A percentile compares a stretch with the other conserved stretches of the same genome.
phyloP scores from a whole-genome alignment of 2,329 filamentous ascomycete genomes.

The Diaporthe vexans region DNA sequence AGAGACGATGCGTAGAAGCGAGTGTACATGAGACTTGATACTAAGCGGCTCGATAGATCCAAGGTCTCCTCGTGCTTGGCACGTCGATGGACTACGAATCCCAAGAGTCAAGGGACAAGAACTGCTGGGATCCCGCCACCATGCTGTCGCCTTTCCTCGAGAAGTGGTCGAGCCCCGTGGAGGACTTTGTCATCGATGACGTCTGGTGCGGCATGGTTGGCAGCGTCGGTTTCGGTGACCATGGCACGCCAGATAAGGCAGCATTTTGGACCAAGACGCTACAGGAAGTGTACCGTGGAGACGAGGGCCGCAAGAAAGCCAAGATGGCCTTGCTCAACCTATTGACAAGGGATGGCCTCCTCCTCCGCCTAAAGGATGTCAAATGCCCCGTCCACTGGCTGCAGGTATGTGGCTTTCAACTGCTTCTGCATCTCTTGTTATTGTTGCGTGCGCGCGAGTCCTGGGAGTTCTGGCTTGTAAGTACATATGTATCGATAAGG shows the following conservation, averaged over 20 bases:
- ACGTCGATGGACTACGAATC: slow-evolving; percentile 69
- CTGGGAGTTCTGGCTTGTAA: not conserved
- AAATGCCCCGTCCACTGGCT: slow-evolving; percentile 67
- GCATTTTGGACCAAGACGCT: slow-evolving; percentile 63
- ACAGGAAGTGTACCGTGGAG: slow-evolving; percentile 61
- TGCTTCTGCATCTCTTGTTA: not conserved
- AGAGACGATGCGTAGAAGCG: too few relatives aligned
- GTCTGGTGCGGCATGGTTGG: slow-evolving; percentile 61
- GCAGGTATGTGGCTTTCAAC: slow-evolving; percentile 55
- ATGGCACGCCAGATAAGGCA: slow-evolving; percentile 53
- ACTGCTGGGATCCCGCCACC: slow-evolving; percentile 64
- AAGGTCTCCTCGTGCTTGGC: slow-evolving; percentile 62
- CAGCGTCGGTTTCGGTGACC: slow-evolving; percentile 60
- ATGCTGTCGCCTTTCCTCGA: slow-evolving; percentile 59
- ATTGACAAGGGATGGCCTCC: slow-evolving; percentile 62
- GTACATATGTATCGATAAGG: not conserved
- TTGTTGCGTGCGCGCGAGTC: not conserved
- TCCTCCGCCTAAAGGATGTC: slow-evolving; percentile 60
- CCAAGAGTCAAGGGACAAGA: slow-evolving; percentile 57
- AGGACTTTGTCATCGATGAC: slow-evolving; percentile 63
- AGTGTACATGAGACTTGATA: not conserved
- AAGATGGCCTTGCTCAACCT: slow-evolving; percentile 61
- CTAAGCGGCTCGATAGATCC: slow-evolving; percentile 52
- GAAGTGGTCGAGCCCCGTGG: slow-evolving; percentile 56
- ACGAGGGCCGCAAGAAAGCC: slow-evolving; percentile 64